phyloP scores from a whole-genome alignment of 345 rosid genomes.

The Mercurialis annua region DNA sequence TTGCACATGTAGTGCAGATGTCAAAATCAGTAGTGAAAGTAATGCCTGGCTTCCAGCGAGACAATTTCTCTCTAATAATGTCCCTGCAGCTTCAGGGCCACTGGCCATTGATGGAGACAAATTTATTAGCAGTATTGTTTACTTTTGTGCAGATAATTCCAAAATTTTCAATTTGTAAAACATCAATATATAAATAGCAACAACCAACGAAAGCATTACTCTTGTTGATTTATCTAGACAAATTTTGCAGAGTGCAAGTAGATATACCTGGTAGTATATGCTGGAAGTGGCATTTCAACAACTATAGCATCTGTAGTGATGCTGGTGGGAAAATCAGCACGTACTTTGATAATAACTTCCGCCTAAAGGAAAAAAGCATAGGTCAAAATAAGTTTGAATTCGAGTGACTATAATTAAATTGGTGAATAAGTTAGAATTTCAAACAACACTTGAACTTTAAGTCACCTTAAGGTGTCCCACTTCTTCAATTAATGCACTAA shows the following conservation, averaged over 20 bases:
- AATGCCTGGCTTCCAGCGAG: neutral
- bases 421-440: neutral
- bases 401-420: neutral
- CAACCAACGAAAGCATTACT: neutral
- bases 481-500: slow-evolving; percentile 86
- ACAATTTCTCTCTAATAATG: slow-evolving; percentile 6
- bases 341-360: slow-evolving; percentile 79
- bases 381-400: neutral
- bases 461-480: slow-evolving; percentile 81
- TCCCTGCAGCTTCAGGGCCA: neutral
- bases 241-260: neutral
- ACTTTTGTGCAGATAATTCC: neutral
- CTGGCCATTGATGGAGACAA: neutral
- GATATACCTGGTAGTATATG: slow-evolving; percentile 74
- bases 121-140: neutral
- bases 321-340: slow-evolving; percentile 74
- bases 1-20: neutral
- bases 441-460: neutral
- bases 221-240: neutral
- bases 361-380: slow-evolving; percentile 44
- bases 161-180: neutral
- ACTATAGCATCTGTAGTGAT: slow-evolving; percentile 68
- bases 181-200: neutral
- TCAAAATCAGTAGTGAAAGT: neutral
- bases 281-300: slow-evolving; percentile 91